phyloP scores from a whole-genome alignment of 2,329 filamentous ascomycete genomes.

The Mycosphaerella sp. region DNA sequence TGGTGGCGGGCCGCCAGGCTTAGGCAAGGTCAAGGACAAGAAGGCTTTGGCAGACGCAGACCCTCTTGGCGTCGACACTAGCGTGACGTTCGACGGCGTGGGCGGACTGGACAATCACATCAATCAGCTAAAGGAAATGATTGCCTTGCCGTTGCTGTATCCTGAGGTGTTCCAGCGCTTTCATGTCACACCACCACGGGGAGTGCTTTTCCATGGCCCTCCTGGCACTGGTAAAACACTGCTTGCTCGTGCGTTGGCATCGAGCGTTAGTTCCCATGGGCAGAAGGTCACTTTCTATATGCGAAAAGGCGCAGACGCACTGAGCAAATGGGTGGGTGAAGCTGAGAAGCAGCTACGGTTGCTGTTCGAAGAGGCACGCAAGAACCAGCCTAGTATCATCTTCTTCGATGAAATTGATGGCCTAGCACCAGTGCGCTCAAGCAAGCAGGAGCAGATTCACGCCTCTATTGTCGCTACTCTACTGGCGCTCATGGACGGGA shows the following conservation, averaged over 20 bases:
- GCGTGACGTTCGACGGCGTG: conserved; percentile 88
- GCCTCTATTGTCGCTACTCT: conserved; percentile 94
- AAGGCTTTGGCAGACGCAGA: conserved; percentile 91
- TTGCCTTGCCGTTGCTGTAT: conserved; percentile 86
- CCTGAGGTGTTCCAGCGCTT: conserved; percentile 90
- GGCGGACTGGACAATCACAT: conserved; percentile 91
- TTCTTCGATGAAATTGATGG: conserved; percentile 99
- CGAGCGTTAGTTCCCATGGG: conserved; percentile 80
- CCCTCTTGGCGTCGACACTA: conserved; percentile 85
- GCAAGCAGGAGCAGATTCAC: conserved; percentile 98
- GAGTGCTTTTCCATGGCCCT: conserved; percentile 93
- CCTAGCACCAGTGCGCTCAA: conserved; percentile 88
- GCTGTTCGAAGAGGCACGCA: conserved; percentile 90
- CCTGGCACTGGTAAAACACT: conserved; percentile 97
- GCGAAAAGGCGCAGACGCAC: conserved; percentile 94
- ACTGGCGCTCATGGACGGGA: conserved; percentile 92
- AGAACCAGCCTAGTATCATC: conserved; percentile 96
- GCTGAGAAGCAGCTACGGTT: conserved; percentile 90
- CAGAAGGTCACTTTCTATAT: conserved; percentile 99
- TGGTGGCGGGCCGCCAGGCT: conserved; percentile 62
- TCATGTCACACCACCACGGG: conserved; percentile 86
- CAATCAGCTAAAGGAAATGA: conserved; percentile 98
- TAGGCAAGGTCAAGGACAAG: conserved; percentile 89
- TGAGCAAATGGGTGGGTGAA: conserved; percentile 99
- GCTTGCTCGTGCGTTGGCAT: conserved; percentile 86